phyloP scores from a whole-genome alignment of 495 filamentous ascomycete species.

The Neurospora sp. region DNA sequence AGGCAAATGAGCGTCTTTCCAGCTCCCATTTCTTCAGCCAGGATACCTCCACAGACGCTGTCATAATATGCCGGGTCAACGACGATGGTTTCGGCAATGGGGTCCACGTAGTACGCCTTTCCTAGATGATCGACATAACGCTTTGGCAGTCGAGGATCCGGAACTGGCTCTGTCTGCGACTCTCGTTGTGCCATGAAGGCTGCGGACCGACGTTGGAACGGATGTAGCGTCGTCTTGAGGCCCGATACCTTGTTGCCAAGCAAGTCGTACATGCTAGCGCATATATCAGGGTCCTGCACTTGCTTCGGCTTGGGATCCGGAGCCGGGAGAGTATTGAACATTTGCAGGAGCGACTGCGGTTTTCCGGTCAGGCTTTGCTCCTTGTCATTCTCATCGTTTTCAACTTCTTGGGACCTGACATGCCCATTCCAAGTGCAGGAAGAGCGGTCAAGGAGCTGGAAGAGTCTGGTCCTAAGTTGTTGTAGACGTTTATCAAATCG shows the following conservation, averaged over 20 bases:
- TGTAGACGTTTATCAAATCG: constrained; percentile 32
- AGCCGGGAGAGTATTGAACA: constrained; percentile 78
- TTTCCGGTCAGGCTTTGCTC: constrained; percentile 30
- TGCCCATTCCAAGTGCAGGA: constrained; percentile 45
- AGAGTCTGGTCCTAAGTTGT: constrained; percentile 37
- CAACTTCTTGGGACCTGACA: neutral
- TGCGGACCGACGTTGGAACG: constrained; percentile 73
- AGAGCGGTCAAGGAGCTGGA: constrained; percentile 49
- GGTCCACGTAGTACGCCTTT: constrained; percentile 59
- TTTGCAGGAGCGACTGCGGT: constrained; percentile 54
- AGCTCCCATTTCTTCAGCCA: constrained; percentile 59
- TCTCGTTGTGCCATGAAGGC: constrained; percentile 84
- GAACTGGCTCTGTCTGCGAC: constrained; percentile 45
- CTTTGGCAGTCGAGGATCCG: constrained; percentile 63
- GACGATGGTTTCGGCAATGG: constrained; percentile 49
- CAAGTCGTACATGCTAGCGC: constrained; percentile 52
- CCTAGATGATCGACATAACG: constrained; percentile 47
- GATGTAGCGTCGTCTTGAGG: constrained; percentile 58
- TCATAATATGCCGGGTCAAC: constrained; percentile 62
- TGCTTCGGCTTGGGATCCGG: constrained; percentile 48
- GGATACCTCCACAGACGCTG: constrained; percentile 63
- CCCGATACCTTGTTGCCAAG: constrained; percentile 46
- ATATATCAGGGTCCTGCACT: constrained; percentile 46
- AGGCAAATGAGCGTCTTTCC: constrained; percentile 89
- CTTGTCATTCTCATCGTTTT: neutral